Evolutionary conservation across 768 basidiomycete species (phyloP), one percentile per base, ranked within the genome.

Genomic region (Boletus pseudopeckii): DNA sequence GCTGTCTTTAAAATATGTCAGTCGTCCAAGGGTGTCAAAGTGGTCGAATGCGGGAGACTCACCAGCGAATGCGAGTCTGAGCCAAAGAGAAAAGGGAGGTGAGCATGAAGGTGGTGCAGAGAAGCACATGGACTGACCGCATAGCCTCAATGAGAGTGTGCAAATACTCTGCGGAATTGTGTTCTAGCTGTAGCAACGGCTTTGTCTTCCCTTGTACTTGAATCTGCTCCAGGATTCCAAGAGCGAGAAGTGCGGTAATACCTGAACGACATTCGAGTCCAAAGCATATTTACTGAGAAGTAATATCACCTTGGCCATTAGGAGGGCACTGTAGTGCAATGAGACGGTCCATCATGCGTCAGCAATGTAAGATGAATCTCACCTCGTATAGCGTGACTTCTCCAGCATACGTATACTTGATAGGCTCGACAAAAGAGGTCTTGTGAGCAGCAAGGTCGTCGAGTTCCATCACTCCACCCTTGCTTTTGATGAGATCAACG

Each of bases 301-400:
- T 13, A 20, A 41, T 41, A 48, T 55, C 13, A 64, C 95, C 96
- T 81, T 98, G 95, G 9, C 96, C 94, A 67, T 97, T 98, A 0
- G 96, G 96, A 8, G 95, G 96, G 63, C 93, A 96, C 92, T 92
- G 41, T 7, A 42, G 15, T 38, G 49, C 18, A 56, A 48, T 43
- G 5, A 32, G 20, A 47, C 20, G 17, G 28, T 55, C 42, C 7
- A 30, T 14, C 24, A 42, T 18, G 32, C 11, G 26, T 30, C 41
- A 48, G 44, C 10, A 48, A 41, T 3, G 20, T 14, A 18, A 24
- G 17, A 10, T 34, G 17, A 7, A n/a, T 24, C 76, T 55, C 61
- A 90, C 93, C 81, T 99, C 96, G 68, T 92, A 92, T 0, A 98
- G 76, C 0, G 93, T 92, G 7, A 98, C 88, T 53, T 93, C 89